Conservation (phyloP, 1,284 basidiomycete genomes). For the Ustilago tritici region DNA sequence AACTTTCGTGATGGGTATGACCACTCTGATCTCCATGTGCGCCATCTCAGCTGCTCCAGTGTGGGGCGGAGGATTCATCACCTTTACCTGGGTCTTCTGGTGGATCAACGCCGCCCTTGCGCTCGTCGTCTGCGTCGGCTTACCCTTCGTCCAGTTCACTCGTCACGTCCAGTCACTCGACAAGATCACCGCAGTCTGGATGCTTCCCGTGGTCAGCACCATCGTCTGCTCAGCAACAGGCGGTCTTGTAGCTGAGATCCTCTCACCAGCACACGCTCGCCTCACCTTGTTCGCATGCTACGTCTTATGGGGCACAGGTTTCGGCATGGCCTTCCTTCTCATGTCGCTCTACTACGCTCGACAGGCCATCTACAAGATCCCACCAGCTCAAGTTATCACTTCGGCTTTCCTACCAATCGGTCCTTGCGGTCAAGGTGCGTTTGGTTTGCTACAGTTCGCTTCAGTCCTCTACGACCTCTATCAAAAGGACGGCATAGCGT, state of each 20-base stretch:
- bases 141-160: constrained; percentile 78
- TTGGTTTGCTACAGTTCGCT: constrained; percentile 73
- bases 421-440: constrained; percentile 76
- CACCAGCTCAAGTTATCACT: constrained; percentile 73
- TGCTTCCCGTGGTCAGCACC: constrained; percentile 80
- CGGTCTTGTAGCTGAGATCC: constrained; percentile 74
- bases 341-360: constrained; percentile 75
- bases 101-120: constrained; percentile 78
- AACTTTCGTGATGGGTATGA: constrained; percentile 78
- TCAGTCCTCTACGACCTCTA: constrained; percentile 38
- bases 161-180: constrained; percentile 75
- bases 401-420: constrained; percentile 76
- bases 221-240: constrained; percentile 79
- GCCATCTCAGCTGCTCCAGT: constrained; percentile 70
- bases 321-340: constrained; percentile 74
- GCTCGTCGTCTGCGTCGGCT: constrained; percentile 75
- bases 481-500: constrained; percentile 17
- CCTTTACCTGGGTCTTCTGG: constrained; percentile 79
- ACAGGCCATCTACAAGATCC: constrained; percentile 71
- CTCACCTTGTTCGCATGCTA: constrained; percentile 74
- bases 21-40: constrained; percentile 77
- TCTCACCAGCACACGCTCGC: constrained; percentile 73
- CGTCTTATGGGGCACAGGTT: constrained; percentile 71
- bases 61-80: constrained; percentile 75
- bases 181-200: constrained; percentile 58